phyloP scores from a whole-genome alignment of 2,329 filamentous ascomycete genomes.

The Ploettnerulaceae sp. region DNA sequence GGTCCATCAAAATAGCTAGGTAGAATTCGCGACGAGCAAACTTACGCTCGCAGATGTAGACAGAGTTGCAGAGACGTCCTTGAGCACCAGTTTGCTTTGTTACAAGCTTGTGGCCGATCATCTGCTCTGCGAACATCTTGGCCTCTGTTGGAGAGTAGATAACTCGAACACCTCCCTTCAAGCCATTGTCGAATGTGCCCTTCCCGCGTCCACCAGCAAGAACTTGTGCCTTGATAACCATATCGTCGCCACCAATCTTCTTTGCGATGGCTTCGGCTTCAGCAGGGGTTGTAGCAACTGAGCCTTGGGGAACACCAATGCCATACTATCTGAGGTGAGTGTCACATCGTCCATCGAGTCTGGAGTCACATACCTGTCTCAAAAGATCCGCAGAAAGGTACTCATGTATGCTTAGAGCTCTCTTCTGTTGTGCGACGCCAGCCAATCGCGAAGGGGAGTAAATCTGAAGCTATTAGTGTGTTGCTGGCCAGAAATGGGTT shows the following conservation, averaged over 20 bases:
- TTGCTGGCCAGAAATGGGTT: slow-evolving; percentile 10
- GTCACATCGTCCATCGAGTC: slow-evolving; percentile 19
- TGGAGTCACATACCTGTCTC: slow-evolving; percentile 50
- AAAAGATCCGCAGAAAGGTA: slow-evolving; percentile 93
- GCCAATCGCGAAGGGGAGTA: slow-evolving; percentile 52
- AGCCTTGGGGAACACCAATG: slow-evolving; percentile 84
- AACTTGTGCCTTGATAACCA: slow-evolving; percentile 99
- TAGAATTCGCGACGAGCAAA: slow-evolving; percentile 99
- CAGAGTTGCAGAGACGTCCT: slow-evolving; percentile 91
- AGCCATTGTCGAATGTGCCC: slow-evolving; percentile 94
- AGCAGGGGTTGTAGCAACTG: slow-evolving; percentile 73
- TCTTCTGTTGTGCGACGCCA: slow-evolving; percentile 68
- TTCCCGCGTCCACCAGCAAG: slow-evolving; percentile 97
- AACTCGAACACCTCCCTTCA: slow-evolving; percentile 97
- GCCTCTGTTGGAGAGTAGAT: slow-evolving; percentile 97
- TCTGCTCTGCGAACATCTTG: slow-evolving; percentile 96
- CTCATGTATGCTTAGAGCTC: slow-evolving; percentile 95
- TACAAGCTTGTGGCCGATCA: slow-evolving; percentile 99
- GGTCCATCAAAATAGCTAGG: slow-evolving; percentile 97
- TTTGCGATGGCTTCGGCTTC: slow-evolving; percentile 92
- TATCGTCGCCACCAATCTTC: slow-evolving; percentile 86
- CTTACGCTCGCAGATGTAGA: slow-evolving; percentile 99
- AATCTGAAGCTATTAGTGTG: slow-evolving; percentile 36
- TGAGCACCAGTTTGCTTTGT: slow-evolving; percentile 97
- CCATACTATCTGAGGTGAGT: slow-evolving; percentile 66